These are phyloP conservation scores for Fusarium globosum DNA, from an alignment of 2,329 filamentous ascomycete genomes.

Conservation along the genomic window DNA sequence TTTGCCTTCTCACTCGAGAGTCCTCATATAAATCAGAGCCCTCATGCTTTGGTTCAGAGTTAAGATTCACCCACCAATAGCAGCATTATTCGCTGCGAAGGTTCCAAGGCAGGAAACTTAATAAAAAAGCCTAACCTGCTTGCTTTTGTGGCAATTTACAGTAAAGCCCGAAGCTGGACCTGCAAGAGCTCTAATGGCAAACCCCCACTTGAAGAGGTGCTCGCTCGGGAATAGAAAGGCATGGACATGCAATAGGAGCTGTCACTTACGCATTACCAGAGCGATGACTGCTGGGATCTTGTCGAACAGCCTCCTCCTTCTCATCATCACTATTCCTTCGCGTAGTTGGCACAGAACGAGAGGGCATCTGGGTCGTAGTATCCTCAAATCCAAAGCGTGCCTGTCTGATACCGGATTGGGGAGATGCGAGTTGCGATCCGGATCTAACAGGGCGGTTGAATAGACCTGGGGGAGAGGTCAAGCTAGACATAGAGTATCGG, in stretches of 20 bases:
- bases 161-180: neutral
- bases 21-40: neutral
- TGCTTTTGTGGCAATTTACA: neutral
- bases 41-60: neutral
- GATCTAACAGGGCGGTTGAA: conserved; percentile 80
- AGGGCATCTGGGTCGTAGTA: conserved; percentile 74
- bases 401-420: conserved; percentile 72
- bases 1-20: conserved; percentile 19
- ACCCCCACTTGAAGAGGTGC: conserved; percentile 18
- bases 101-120: neutral
- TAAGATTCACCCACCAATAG: neutral
- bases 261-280: conserved; percentile 81
- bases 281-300: conserved; percentile 77
- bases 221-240: neutral
- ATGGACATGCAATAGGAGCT: neutral
- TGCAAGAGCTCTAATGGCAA: neutral
- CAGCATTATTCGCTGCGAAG: neutral
- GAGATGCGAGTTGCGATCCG: conserved; percentile 83
- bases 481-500: conserved; percentile 88
- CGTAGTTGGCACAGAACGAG: conserved; percentile 86
- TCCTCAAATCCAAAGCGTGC: conserved; percentile 65
- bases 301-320: conserved; percentile 78
- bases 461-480: conserved; percentile 82
- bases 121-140: neutral
- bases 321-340: conserved; percentile 93